Evolutionary conservation across 2,329 filamentous ascomycete genomes (phyloP).

Genomic region (Ceratocystis papillata): DNA sequence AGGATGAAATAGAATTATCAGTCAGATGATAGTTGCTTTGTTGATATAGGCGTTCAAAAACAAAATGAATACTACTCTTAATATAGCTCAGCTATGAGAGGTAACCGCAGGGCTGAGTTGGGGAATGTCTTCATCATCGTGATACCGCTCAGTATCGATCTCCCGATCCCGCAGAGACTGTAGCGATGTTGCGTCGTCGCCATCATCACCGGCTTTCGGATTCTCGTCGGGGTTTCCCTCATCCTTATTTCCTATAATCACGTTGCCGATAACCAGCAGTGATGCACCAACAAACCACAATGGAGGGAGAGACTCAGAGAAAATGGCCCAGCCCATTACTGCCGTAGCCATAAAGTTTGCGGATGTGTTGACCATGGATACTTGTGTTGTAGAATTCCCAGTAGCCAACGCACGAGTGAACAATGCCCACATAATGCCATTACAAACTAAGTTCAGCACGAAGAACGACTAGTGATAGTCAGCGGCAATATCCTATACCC

Average conservation of each 20-base stretch:
- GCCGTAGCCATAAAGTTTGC: constrained; percentile 73
- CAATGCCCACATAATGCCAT: constrained; percentile 73
- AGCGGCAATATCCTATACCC: constrained; percentile 9
- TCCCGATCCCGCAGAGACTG: constrained; percentile 29
- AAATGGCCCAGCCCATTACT: constrained; percentile 57
- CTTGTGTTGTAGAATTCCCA: constrained; percentile 65
- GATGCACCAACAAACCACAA: constrained; percentile 68
- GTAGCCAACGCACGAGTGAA: constrained; percentile 69
- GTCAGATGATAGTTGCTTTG: constrained; percentile 28
- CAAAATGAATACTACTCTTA: not conserved
- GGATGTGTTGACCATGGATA: constrained; percentile 72
- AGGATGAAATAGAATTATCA: constrained; percentile 38
- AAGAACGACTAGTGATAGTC: constrained; percentile 54
- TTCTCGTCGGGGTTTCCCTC: constrained; percentile 32
- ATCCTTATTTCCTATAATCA: constrained; percentile 64
- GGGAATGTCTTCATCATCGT: constrained; percentile 11
- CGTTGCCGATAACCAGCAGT: constrained; percentile 62
- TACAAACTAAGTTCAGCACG: constrained; percentile 61
- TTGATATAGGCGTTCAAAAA: not conserved
- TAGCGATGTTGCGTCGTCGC: constrained; percentile 26
- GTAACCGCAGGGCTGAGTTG: not conserved
- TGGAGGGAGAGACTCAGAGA: constrained; percentile 58
- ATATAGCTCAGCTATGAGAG: not conserved
- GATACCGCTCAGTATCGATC: constrained; percentile 29
- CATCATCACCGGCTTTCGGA: not conserved